Evolutionary conservation across 2,329 filamentous ascomycete genomes (phyloP).

Genomic region (Botrytis byssoidea): DNA sequence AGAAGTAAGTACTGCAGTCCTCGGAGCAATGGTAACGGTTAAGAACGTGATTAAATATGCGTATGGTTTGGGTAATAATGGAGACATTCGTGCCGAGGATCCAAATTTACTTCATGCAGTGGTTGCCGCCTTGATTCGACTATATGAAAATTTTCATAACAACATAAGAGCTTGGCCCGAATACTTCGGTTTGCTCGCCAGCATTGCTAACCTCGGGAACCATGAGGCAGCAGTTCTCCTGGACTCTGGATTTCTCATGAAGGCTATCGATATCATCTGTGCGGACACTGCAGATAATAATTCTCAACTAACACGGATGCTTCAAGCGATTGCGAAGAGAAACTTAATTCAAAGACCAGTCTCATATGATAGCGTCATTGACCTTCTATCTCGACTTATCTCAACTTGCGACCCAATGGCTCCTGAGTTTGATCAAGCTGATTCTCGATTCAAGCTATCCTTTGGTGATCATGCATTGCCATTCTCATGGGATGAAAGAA

Average conservation of each 20-base stretch:
- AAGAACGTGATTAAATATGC: slow-evolving; percentile 47
- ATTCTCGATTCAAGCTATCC: slow-evolving; percentile 10
- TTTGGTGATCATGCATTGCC: slow-evolving; percentile 36
- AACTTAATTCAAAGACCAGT: slow-evolving; percentile 49
- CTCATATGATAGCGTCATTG: slow-evolving; percentile 54
- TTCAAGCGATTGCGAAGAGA: slow-evolving; percentile 52
- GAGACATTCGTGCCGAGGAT: slow-evolving; percentile 36
- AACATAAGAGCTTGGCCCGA: slow-evolving; percentile 71
- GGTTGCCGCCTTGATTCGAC: slow-evolving; percentile 50
- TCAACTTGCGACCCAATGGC: slow-evolving; percentile 30
- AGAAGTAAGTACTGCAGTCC: slow-evolving; percentile 51
- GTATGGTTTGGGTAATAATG: slow-evolving; percentile 45
- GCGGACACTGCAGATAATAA: slow-evolving; percentile 35
- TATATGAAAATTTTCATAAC: slow-evolving; percentile 64
- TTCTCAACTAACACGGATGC: slow-evolving; percentile 55
- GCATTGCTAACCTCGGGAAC: slow-evolving; percentile 62
- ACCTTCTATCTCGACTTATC: slow-evolving; percentile 45
- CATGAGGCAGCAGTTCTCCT: slow-evolving; percentile 59
- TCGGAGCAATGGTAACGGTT: slow-evolving; percentile 53
- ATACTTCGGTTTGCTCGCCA: slow-evolving; percentile 68
- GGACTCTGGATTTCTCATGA: slow-evolving; percentile 58
- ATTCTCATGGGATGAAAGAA: slow-evolving; percentile 49
- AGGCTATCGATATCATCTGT: slow-evolving; percentile 39
- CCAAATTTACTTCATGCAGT: slow-evolving; percentile 35
- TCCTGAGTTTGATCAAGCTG: slow-evolving; percentile 1